These are phyloP conservation scores for Dillenia suffruticosa DNA, from an alignment of 164 flowering plant genomes.

Conservation along the genomic window DNA sequence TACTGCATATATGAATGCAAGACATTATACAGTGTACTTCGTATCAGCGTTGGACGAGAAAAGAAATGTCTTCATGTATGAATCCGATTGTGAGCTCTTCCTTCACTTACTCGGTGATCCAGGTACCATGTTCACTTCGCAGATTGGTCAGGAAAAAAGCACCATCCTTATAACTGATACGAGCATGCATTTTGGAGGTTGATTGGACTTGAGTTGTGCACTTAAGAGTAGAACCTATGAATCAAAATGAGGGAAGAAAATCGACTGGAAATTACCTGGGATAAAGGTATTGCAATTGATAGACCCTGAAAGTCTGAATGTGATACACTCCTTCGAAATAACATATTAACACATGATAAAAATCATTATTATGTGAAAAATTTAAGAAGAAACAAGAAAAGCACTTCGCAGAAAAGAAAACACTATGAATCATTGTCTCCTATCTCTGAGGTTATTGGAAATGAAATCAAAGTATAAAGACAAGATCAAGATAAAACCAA, in stretches of 20 bases:
- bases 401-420: too few species aligned
- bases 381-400: too few species aligned
- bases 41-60: not conserved
- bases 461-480: not conserved
- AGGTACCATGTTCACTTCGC: conserved; percentile 75
- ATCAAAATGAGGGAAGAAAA: not conserved
- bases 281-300: conserved; percentile 48
- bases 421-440: too few species aligned
- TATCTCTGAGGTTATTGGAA: too few species aligned
- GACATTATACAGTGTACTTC: not conserved
- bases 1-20: conserved; percentile 39
- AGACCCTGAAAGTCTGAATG: conserved; percentile 36
- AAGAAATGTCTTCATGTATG: not conserved
- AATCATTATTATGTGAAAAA: not conserved
- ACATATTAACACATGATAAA: conserved; percentile 1
- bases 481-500: not conserved
- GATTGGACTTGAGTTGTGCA: too few species aligned
- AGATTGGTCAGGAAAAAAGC: conserved; percentile 82
- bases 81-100: not conserved
- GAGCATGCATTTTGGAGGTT: conserved; percentile 60
- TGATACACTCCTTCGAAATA: conserved; percentile 43
- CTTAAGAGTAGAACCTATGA: too few species aligned
- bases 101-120: conserved; percentile 69
- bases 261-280: conserved; percentile 41
- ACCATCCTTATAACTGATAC: conserved; percentile 61